These are phyloP conservation scores for Gentiana dahurica DNA, from an alignment of 257 asterid species.

Conservation along the genomic window DNA sequence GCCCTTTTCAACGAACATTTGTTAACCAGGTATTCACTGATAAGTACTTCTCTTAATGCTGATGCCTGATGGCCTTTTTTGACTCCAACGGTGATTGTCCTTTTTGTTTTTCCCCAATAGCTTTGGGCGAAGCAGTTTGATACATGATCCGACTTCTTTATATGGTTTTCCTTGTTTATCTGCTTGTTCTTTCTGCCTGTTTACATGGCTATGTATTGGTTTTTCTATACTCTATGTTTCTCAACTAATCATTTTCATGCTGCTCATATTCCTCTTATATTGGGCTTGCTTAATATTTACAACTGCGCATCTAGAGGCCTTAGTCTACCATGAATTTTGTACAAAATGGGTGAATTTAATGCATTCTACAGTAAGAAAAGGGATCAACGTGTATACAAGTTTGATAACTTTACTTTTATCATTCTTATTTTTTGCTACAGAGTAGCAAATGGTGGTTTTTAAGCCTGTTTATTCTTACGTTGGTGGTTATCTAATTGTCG, in stretches of 20 bases:
- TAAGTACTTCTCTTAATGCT: slow-evolving; percentile 6
- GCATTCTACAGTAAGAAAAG: neutral
- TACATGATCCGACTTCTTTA: neutral
- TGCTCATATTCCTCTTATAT: too few relatives aligned
- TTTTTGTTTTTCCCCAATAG: neutral
- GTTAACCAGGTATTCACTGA: slow-evolving; percentile 66
- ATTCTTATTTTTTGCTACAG: neutral
- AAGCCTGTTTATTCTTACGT: neutral
- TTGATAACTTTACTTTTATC: too few relatives aligned
- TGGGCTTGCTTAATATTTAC: too few relatives aligned
- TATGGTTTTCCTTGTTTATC: too few relatives aligned
- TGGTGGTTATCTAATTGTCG: neutral
- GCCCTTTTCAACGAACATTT: slow-evolving; percentile 92
- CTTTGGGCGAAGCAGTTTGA: neutral
- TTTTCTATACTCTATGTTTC: too few relatives aligned
- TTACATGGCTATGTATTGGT: too few relatives aligned
- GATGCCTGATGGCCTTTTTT: neutral
- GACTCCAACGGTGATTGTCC: neutral
- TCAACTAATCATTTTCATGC: too few relatives aligned
- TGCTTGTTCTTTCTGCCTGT: too few relatives aligned
- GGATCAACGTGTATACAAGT: neutral
- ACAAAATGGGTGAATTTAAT: too few relatives aligned
- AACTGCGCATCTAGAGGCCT: too few relatives aligned
- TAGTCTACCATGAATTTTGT: too few relatives aligned
- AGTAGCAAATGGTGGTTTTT: too few relatives aligned